These are phyloP conservation scores for Marasmius sp. DNA, from an alignment of 1,284 basidiomycete genomes.

Conservation along the genomic window DNA sequence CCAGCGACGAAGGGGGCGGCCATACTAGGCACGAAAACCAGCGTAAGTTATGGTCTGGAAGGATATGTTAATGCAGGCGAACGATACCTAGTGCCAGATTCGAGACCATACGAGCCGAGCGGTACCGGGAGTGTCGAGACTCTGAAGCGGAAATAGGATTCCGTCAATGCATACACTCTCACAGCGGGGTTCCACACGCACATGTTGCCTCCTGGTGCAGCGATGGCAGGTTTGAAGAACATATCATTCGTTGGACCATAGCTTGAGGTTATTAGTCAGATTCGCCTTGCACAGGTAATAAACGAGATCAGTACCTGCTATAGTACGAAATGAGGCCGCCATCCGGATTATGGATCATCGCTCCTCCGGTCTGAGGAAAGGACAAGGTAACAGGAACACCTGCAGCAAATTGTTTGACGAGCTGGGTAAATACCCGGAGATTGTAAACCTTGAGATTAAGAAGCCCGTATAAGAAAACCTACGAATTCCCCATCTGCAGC, in stretches of 20 bases:
- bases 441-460: not conserved
- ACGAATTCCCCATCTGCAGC: not conserved
- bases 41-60: not conserved
- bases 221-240: conserved; percentile 37
- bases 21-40: not conserved
- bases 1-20: not conserved
- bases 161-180: not conserved
- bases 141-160: not conserved
- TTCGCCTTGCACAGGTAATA: not conserved
- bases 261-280: not conserved
- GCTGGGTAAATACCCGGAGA: not conserved
- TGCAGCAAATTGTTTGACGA: not conserved
- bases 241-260: conserved; percentile 35
- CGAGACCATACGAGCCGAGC: not conserved
- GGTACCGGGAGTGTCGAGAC: not conserved
- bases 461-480: not conserved
- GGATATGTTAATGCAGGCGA: not conserved
- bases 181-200: not conserved
- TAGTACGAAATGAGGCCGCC: not conserved
- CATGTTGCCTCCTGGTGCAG: conserved; percentile 46
- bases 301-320: not conserved
- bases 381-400: not conserved
- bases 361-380: not conserved
- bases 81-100: not conserved
- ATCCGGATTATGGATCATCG: not conserved